Percentiles rank a stretch among this genome's conserved stretches.
Conservation (phyloP, 1,139 yeast species). For the Sugiyamaella pinicola region DNA sequence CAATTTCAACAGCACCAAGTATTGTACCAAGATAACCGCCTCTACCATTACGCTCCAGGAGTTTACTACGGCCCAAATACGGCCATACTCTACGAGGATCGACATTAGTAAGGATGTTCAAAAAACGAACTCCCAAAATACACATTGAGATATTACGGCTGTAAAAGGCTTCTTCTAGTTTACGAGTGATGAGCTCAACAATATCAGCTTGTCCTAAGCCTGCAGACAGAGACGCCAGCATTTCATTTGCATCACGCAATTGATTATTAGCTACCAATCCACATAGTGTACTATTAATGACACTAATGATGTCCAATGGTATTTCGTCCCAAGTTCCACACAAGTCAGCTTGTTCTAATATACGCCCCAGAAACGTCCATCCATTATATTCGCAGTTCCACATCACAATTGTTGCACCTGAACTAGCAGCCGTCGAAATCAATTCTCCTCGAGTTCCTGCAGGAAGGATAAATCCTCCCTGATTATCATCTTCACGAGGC, state of each 20-base stretch:
- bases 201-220: slow-evolving; percentile 70
- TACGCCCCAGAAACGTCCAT: slow-evolving; percentile 81
- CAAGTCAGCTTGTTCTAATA: slow-evolving; percentile 61
- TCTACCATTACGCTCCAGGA: slow-evolving; percentile 65
- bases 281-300: slow-evolving; percentile 54
- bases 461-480: slow-evolving; percentile 48
- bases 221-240: slow-evolving; percentile 54
- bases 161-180: slow-evolving; percentile 70
- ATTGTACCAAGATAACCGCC: slow-evolving; percentile 67
- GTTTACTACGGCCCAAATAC: slow-evolving; percentile 64
- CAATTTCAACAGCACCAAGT: slow-evolving; percentile 73
- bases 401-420: slow-evolving; percentile 51
- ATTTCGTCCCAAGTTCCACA: slow-evolving; percentile 46
- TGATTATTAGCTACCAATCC: slow-evolving; percentile 42
- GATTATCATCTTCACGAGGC: slow-evolving; percentile 46
- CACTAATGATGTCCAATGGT: slow-evolving; percentile 53
- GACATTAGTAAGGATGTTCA: slow-evolving; percentile 52
- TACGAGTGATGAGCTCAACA: slow-evolving; percentile 59
- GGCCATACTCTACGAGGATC: slow-evolving; percentile 78
- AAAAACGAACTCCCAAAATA: slow-evolving; percentile 53
- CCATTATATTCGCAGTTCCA: slow-evolving; percentile 79
- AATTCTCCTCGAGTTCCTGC: slow-evolving; percentile 73
- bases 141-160: slow-evolving; percentile 54
- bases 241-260: slow-evolving; percentile 45
- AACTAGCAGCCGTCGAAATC: slow-evolving; percentile 46